A percentile compares a stretch with the other conserved stretches of the same genome.
Evolutionary conservation across 352 stramenopile species (phyloP).

Genomic region (Globisporangium megalacanthum): DNA sequence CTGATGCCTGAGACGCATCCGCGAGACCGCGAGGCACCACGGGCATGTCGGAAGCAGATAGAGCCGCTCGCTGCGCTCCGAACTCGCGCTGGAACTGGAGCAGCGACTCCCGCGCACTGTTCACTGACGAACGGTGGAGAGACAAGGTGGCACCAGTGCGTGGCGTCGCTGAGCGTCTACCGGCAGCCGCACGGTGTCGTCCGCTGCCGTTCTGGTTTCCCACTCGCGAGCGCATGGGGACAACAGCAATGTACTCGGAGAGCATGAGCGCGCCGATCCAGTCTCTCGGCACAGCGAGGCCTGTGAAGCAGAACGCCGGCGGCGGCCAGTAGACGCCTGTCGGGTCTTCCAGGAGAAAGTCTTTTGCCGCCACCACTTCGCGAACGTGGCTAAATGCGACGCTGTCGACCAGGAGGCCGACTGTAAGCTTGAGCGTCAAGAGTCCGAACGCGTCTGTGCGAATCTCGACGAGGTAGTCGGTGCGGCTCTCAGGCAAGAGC

Average conservation of each 20-base stretch:
- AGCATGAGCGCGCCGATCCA: slow-evolving; percentile 64
- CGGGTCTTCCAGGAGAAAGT: slow-evolving; percentile 53
- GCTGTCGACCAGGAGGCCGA: slow-evolving; percentile 56
- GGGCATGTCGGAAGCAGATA: not conserved
- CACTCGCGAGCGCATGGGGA: slow-evolving; percentile 33
- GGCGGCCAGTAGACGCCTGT: slow-evolving; percentile 58
- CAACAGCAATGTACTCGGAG: slow-evolving; percentile 61
- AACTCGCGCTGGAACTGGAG: slow-evolving; percentile 12
- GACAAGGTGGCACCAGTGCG: not conserved
- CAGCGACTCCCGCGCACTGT: slow-evolving; percentile 5
- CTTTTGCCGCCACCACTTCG: slow-evolving; percentile 35
- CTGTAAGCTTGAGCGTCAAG: slow-evolving; percentile 71
- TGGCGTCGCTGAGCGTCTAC: not conserved
- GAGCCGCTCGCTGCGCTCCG: not conserved
- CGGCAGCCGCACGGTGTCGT: not conserved
- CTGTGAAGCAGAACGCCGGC: slow-evolving; percentile 32
- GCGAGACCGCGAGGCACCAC: not conserved
- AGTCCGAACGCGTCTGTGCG: slow-evolving; percentile 49
- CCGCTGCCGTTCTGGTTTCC: not conserved
- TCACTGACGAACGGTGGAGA: slow-evolving; percentile 2
- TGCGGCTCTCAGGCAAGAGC: slow-evolving; percentile 39
- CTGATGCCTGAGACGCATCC: not conserved
- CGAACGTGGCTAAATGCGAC: slow-evolving; percentile 52
- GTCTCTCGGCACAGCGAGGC: slow-evolving; percentile 44
- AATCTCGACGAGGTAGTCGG: slow-evolving; percentile 62